phyloP scores from a whole-genome alignment of 192 early-diverging fungal species.

The Coemansia sp. region DNA sequence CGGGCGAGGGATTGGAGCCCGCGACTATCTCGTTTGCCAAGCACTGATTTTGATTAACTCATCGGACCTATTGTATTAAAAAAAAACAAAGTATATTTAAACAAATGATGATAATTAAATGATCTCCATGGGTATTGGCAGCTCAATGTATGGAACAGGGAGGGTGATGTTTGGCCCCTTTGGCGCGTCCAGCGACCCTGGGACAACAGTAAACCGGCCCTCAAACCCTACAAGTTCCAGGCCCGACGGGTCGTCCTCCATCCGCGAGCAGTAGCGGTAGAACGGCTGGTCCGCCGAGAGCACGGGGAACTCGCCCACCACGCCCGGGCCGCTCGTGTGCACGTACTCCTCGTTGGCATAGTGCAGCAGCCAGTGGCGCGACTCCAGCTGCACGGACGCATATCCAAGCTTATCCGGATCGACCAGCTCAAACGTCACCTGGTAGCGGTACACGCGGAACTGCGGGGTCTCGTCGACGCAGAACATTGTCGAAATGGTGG shows the following conservation, averaged over 20 bases:
- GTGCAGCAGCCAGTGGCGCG: conserved; percentile 31
- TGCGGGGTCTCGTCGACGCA: conserved; percentile 34
- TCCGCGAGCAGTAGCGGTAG: conserved; percentile 35
- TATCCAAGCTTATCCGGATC: conserved; percentile 15
- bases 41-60: background rate
- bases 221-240: conserved; percentile 28
- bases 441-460: conserved; percentile 38
- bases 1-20: conserved; percentile 10
- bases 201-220: conserved; percentile 38
- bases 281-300: conserved; percentile 21
- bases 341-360: conserved; percentile 19
- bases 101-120: too few relatives aligned
- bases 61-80: background rate
- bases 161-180: conserved; percentile 26
- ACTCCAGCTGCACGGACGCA: conserved; percentile 27
- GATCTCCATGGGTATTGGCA: conserved; percentile 37
- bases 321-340: conserved; percentile 19
- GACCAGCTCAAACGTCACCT: conserved; percentile 38
- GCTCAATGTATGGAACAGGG: conserved; percentile 24
- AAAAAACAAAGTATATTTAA: too few relatives aligned
- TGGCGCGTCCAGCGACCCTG: conserved; percentile 37
- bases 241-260: conserved; percentile 29
- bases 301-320: conserved; percentile 36
- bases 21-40: conserved; percentile 38
- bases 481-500: conserved; percentile 45